phyloP scores from a whole-genome alignment of 2,329 filamentous ascomycete genomes.

The Microascus cirrosus region DNA sequence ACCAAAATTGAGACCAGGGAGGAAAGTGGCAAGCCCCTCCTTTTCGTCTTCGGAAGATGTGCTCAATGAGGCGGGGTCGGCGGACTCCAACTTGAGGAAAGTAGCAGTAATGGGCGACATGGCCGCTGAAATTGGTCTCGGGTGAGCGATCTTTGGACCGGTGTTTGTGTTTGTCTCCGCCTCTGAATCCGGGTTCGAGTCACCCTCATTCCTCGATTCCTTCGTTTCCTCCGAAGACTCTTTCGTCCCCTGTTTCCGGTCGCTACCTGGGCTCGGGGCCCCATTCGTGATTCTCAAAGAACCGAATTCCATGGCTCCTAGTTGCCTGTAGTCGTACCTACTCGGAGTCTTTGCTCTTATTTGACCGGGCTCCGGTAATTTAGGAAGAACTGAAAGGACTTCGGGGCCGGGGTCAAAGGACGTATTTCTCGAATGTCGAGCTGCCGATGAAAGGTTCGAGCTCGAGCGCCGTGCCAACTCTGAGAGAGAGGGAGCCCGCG shows the following conservation, averaged over 20 bases:
- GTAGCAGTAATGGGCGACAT: slow-evolving; percentile 4
- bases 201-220: not conserved
- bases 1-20: slow-evolving; percentile 11
- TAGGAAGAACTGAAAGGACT: slow-evolving; percentile 21
- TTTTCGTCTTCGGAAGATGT: not conserved
- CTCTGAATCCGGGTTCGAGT: not conserved
- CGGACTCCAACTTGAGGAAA: slow-evolving; percentile 5
- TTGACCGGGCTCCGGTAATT: slow-evolving; percentile 8
- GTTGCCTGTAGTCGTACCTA: slow-evolving; percentile 46
- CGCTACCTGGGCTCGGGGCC: slow-evolving; percentile 34
- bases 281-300: slow-evolving; percentile 53
- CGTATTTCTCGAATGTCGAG: slow-evolving; percentile 23
- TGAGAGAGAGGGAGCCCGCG: slow-evolving; percentile 15
- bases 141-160: not conserved
- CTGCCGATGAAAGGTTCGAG: slow-evolving; percentile 24
- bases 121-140: not conserved
- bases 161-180: not conserved
- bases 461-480: not conserved
- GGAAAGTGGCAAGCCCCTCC: not conserved
- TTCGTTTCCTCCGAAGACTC: not conserved
- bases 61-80: not conserved
- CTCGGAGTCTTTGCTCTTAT: slow-evolving; percentile 26
- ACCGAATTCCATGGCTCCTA: slow-evolving; percentile 52
- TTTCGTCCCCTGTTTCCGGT: slow-evolving; percentile 2
- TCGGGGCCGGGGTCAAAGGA: slow-evolving; percentile 25